Conservation (phyloP, 2,329 filamentous ascomycete species). For the Cordyceps pruinosa region DNA sequence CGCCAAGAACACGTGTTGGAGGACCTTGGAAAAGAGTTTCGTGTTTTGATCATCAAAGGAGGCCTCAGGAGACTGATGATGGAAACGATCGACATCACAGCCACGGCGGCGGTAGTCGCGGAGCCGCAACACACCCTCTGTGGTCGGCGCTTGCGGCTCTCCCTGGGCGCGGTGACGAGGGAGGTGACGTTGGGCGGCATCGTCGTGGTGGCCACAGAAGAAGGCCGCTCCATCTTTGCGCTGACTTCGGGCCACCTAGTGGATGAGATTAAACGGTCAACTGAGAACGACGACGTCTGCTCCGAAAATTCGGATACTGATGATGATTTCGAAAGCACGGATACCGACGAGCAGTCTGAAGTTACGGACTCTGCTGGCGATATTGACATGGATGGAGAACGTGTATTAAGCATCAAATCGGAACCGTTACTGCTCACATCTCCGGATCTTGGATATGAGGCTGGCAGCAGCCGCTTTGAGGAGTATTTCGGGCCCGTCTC, state of each 20-base stretch:
- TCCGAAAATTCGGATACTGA: neutral
- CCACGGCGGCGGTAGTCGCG: neutral
- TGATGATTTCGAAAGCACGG: neutral
- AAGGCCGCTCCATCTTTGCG: neutral
- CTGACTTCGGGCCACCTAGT: neutral
- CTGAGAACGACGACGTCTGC: neutral
- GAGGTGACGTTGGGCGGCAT: neutral
- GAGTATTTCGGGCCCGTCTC: neutral
- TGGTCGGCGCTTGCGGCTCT: neutral
- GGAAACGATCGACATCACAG: neutral
- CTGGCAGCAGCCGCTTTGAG: neutral
- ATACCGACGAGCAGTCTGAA: neutral
- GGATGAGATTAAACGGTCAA: neutral
- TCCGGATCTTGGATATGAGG: neutral
- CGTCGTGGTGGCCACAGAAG: neutral
- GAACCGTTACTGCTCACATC: too few relatives aligned
- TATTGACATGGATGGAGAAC: too few relatives aligned
- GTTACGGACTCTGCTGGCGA: too few relatives aligned
- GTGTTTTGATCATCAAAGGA: neutral
- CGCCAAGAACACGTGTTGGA: neutral
- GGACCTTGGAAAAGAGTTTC: neutral
- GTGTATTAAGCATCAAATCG: too few relatives aligned
- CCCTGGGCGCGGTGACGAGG: neutral
- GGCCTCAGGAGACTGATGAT: neutral
- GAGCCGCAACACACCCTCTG: neutral